These are phyloP conservation scores for Selaginella moellendorffii DNA, from an alignment of 75 land plant species.

Conservation along the genomic window DNA sequence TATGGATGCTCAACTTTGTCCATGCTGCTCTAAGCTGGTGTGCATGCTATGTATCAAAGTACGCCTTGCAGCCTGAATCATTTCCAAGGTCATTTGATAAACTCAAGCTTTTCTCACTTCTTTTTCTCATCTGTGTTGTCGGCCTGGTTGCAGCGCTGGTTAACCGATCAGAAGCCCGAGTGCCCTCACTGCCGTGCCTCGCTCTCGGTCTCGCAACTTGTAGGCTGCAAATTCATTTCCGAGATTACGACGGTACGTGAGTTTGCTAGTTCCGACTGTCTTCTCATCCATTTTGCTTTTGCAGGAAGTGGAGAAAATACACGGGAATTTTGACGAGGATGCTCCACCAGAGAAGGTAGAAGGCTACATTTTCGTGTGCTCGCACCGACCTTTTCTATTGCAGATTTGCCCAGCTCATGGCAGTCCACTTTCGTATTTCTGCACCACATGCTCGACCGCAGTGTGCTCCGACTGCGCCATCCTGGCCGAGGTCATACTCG, in stretches of 20 bases:
- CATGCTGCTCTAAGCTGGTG: conserved; percentile 27
- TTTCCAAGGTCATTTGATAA: background rate
- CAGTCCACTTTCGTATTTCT: conserved; percentile 27
- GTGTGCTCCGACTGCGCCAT: conserved; percentile 29
- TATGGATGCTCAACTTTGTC: conserved; percentile 29
- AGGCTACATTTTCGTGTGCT: background rate
- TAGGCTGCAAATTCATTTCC: conserved; percentile 25
- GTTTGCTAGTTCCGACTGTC: too few relatives aligned
- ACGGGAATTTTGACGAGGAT: conserved; percentile 19
- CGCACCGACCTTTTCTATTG: conserved; percentile 1
- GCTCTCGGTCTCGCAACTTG: conserved; percentile 25
- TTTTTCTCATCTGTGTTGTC: too few relatives aligned
- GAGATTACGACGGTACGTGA: conserved; percentile 24
- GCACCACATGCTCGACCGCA: conserved; percentile 20
- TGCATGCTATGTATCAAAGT: conserved; percentile 23
- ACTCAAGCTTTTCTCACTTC: too few relatives aligned
- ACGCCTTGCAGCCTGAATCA: background rate
- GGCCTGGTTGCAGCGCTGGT: conserved; percentile 30
- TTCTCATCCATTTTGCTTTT: too few relatives aligned
- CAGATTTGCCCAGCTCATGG: conserved; percentile 25
- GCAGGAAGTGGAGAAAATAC: conserved; percentile 23
- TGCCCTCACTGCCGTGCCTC: conserved; percentile 29
- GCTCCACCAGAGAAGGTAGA: conserved; percentile 20
- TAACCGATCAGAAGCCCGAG: conserved; percentile 22
- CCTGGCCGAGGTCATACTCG: conserved; percentile 16